These are phyloP conservation scores for Fraxinus excelsior DNA, from an alignment of 257 asterid genomes.

Conservation along the genomic window DNA sequence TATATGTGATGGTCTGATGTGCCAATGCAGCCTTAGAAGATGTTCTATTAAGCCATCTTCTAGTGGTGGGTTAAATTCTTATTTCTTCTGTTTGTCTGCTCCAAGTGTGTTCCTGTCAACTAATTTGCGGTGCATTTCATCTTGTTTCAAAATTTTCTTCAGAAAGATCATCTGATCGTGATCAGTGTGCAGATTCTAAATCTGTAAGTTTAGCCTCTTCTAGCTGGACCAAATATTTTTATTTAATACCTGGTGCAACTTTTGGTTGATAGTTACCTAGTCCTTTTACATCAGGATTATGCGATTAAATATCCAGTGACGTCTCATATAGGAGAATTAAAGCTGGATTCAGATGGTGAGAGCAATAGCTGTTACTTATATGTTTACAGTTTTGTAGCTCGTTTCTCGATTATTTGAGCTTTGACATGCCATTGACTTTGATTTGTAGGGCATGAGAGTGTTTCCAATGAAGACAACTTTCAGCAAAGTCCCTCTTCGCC, in stretches of 20 bases:
- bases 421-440: constrained; percentile 30
- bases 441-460: constrained; percentile 47
- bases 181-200: constrained; percentile 27
- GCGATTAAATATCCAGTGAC: constrained; percentile 35
- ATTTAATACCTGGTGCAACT: constrained; percentile 11
- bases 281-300: constrained; percentile 34
- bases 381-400: constrained; percentile 17
- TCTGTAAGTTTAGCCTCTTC: constrained; percentile 40
- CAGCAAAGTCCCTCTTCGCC: constrained; percentile 25
- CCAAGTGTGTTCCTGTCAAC: neutral
- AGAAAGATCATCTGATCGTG: constrained; percentile 32
- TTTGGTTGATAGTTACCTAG: constrained; percentile 13
- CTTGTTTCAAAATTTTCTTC: constrained; percentile 41
- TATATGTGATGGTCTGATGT: constrained; percentile 29
- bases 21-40: constrained; percentile 37
- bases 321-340: constrained; percentile 24
- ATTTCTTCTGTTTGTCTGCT: neutral
- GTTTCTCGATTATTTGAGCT: constrained; percentile 33
- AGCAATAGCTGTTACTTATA: neutral
- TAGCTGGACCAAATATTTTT: constrained; percentile 24
- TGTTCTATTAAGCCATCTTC: constrained; percentile 33
- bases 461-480: constrained; percentile 39
- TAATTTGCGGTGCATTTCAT: neutral
- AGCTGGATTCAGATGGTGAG: constrained; percentile 54
- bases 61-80: constrained; percentile 47